A percentile compares a stretch with the other conserved stretches of the same genome.
Evolutionary conservation across 129 eudicot genomes (phyloP).

Genomic region (Saposhnikovia divaricata): DNA sequence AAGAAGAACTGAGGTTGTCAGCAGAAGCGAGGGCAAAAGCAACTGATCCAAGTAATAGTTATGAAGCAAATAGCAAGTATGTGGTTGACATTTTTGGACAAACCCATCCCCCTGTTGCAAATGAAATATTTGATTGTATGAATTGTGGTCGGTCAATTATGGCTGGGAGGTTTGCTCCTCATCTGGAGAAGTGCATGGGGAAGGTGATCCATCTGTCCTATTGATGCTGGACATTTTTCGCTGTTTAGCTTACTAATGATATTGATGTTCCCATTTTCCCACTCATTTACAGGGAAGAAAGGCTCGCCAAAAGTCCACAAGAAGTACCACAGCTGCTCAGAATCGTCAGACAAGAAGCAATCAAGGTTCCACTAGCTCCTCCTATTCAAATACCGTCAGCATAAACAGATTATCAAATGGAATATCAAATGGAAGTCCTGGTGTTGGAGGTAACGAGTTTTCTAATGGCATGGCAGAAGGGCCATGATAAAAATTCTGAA

Average conservation of each 20-base stretch:
- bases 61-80: conserved; percentile 72
- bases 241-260: not conserved
- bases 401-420: conserved; percentile 34
- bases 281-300: conserved; percentile 64
- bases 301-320: conserved; percentile 83
- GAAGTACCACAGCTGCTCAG: conserved; percentile 82
- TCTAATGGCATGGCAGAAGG: conserved; percentile 32
- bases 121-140: conserved; percentile 86
- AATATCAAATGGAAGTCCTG: conserved; percentile 36
- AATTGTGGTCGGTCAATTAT: conserved; percentile 79
- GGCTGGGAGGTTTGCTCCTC: conserved; percentile 97
- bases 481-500: conserved; percentile 17
- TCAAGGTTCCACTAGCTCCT: conserved; percentile 29
- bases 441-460: conserved; percentile 42
- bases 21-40: conserved; percentile 80
- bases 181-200: conserved; percentile 99
- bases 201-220: conserved; percentile 44
- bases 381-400: conserved; percentile 27
- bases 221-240: not conserved
- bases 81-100: conserved; percentile 92
- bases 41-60: conserved; percentile 66
- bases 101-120: conserved; percentile 93
- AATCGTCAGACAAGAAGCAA: conserved; percentile 47
- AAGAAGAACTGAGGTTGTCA: conserved; percentile 81
- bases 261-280: not conserved